Evolutionary conservation across 148 eudicot species (phyloP).

Genomic region (Hydrangea macrophylla): DNA sequence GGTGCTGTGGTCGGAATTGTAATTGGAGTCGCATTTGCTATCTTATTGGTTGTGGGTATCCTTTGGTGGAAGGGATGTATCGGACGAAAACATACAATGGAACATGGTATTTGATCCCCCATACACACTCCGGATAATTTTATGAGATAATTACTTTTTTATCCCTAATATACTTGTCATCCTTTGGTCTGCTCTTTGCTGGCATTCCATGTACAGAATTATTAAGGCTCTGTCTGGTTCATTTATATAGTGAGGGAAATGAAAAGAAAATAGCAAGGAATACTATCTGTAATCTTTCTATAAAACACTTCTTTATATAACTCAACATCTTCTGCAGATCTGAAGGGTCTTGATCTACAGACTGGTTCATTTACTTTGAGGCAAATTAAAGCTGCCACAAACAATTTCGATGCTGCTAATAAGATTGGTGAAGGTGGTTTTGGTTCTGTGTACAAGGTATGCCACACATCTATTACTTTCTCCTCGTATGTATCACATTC

Average conservation of each 20-base stretch:
- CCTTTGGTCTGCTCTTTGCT: too few species aligned
- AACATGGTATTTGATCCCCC: conserved; percentile 10
- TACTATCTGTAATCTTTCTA: neutral
- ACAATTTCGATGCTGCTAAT: conserved; percentile 36
- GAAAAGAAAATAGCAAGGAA: too few species aligned
- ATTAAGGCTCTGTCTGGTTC: too few species aligned
- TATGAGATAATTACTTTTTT: neutral
- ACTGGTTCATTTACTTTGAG: conserved; percentile 39
- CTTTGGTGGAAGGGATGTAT: conserved; percentile 31
- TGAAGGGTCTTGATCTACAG: conserved; percentile 31
- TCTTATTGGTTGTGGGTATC: conserved; percentile 23
- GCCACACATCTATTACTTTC: neutral
- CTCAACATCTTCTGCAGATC: conserved; percentile 19
- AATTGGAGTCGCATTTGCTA: conserved; percentile 13
- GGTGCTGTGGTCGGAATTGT: conserved; percentile 28
- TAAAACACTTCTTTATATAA: neutral
- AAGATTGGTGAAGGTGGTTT: conserved; percentile 51
- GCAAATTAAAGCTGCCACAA: conserved; percentile 42
- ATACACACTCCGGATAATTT: neutral
- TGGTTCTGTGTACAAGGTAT: conserved; percentile 45
- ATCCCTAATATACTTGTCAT: too few species aligned
- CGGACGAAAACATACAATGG: conserved; percentile 9
- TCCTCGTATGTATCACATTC: neutral
- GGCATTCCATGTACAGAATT: too few species aligned
- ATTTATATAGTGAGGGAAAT: too few species aligned